phyloP scores from a whole-genome alignment of 352 stramenopile species.

The Globisporangium nodosum region DNA sequence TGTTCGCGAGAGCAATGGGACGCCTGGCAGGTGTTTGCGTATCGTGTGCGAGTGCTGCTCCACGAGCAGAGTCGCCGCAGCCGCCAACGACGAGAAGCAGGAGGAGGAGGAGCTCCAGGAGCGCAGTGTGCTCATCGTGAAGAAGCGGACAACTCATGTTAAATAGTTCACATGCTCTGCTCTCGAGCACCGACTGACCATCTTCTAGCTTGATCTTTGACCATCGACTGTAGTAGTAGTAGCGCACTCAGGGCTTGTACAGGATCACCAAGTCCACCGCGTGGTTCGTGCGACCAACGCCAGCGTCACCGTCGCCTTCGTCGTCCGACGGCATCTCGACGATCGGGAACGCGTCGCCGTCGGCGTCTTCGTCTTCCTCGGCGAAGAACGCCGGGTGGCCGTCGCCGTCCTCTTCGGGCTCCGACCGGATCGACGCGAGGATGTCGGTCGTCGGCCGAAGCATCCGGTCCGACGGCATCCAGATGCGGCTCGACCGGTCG shows the following conservation, averaged over 20 bases:
- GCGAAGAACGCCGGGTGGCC: slow-evolving; percentile 11
- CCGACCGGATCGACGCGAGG: slow-evolving; percentile 6
- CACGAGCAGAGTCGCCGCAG: slow-evolving; percentile 2
- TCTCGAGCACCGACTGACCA: neutral
- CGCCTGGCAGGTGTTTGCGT: slow-evolving; percentile 20
- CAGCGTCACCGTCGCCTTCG: slow-evolving; percentile 1
- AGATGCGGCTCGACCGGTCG: slow-evolving; percentile 13
- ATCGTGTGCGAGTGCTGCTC: slow-evolving; percentile 14
- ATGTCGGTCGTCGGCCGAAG: slow-evolving; percentile 9
- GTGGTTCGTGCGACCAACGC: neutral
- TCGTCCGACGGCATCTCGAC: slow-evolving; percentile 9
- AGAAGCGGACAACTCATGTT: neutral
- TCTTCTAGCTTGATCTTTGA: neutral
- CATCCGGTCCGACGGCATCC: slow-evolving; percentile 13
- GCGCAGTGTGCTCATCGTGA: neutral
- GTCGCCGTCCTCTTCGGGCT: slow-evolving; percentile 3
- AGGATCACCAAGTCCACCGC: slow-evolving; percentile 10
- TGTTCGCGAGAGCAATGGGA: slow-evolving; percentile 13
- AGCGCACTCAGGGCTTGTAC: slow-evolving; percentile 5
- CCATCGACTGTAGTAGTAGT: too few relatives aligned
- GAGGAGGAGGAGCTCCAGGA: neutral
- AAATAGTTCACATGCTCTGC: neutral
- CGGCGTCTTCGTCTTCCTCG: slow-evolving; percentile 7
- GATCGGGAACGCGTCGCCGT: slow-evolving; percentile 6
- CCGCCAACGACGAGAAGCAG: neutral